phyloP scores from a whole-genome alignment of 2,329 filamentous ascomycete species.

The Aspergillus clavatus region DNA sequence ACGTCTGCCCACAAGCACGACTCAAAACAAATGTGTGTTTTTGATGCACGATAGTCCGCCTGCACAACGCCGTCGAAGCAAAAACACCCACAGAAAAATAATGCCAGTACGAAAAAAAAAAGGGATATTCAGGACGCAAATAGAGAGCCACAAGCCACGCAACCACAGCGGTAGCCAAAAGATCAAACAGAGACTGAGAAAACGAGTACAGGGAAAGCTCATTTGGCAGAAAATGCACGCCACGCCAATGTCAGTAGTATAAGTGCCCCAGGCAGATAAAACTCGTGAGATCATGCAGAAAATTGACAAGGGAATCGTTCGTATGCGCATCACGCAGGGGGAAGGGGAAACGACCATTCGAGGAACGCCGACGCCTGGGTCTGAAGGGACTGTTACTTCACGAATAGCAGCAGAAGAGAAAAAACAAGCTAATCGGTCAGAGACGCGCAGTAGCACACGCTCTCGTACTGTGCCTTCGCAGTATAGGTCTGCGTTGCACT shows the following conservation, averaged over 20 bases:
- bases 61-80: not conserved
- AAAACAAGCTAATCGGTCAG: conserved; percentile 28
- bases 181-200: not conserved
- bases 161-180: not conserved
- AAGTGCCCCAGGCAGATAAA: not conserved
- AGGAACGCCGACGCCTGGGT: conserved; percentile 19
- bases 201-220: not conserved
- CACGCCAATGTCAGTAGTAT: not conserved
- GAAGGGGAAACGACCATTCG: conserved; percentile 8
- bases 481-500: conserved; percentile 32
- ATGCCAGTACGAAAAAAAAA: not conserved
- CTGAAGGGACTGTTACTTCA: conserved; percentile 1
- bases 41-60: not conserved
- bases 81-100: not conserved
- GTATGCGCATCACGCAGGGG: conserved; percentile 21
- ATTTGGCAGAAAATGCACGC: not conserved
- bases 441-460: conserved; percentile 33
- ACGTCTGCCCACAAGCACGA: not conserved
- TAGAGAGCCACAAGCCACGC: not conserved
- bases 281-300: not conserved
- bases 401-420: not conserved
- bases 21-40: not conserved
- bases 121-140: not conserved
- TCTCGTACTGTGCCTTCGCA: conserved; percentile 31
- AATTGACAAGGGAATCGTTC: conserved; percentile 11